phyloP scores from a whole-genome alignment of 192 early-diverging fungal species.

The Mortierella hygrophila region DNA sequence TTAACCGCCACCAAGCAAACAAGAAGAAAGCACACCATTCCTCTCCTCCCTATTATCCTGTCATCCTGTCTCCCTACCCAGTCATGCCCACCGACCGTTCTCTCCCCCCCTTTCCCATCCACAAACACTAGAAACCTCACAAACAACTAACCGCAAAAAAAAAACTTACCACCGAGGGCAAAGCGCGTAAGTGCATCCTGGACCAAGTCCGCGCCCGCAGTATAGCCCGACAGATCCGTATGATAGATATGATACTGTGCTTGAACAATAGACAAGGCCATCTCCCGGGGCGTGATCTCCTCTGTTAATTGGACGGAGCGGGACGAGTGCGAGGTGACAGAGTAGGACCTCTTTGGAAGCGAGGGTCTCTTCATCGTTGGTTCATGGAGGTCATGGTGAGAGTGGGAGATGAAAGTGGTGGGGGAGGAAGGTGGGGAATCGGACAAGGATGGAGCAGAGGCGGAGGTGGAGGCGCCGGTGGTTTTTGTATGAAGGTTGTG shows the following conservation, averaged over 20 bases:
- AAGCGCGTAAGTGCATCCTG: constrained; percentile 43
- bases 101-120: background rate
- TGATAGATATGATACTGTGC: constrained; percentile 53
- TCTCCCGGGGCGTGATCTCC: constrained; percentile 31
- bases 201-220: constrained; percentile 45
- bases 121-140: background rate
- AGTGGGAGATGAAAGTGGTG: background rate
- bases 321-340: constrained; percentile 40
- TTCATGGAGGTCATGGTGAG: background rate
- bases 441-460: background rate
- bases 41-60: background rate
- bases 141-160: background rate
- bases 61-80: background rate
- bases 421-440: constrained; percentile 8
- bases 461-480: background rate
- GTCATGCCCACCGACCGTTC: background rate
- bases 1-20: constrained; percentile 1
- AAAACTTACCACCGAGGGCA: constrained; percentile 38
- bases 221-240: constrained; percentile 46
- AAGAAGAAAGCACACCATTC: background rate
- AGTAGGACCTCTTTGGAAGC: constrained; percentile 11
- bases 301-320: constrained; percentile 31
- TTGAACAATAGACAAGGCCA: constrained; percentile 48
- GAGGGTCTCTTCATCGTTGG: background rate
- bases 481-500: constrained; percentile 7